Conservation (phyloP, 202 grass and related monocot species). For the Panicum hallii region DNA sequence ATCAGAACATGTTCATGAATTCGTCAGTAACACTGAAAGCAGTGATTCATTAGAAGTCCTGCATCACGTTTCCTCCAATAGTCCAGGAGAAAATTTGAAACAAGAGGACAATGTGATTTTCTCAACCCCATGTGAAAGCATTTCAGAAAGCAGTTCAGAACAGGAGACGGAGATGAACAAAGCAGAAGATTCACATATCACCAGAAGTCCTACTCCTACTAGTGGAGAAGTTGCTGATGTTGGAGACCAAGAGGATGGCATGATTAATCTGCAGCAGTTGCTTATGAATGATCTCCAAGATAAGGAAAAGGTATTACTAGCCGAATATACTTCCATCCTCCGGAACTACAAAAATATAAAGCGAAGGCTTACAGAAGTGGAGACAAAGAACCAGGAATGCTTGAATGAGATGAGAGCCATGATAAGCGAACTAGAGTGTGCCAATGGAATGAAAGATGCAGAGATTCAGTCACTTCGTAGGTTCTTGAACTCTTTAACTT, state of each 20-base stretch:
- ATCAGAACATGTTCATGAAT: slow-evolving; percentile 17
- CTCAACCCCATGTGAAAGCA: slow-evolving; percentile 7
- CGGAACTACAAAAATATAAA: slow-evolving; percentile 64
- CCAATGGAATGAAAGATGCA: slow-evolving; percentile 61
- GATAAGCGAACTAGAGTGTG: slow-evolving; percentile 52
- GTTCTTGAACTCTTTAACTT: slow-evolving; percentile 34
- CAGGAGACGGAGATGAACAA: slow-evolving; percentile 26
- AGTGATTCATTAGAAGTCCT: slow-evolving; percentile 23
- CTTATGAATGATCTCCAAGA: slow-evolving; percentile 62
- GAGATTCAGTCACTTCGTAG: slow-evolving; percentile 60
- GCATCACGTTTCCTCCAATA: slow-evolving; percentile 24
- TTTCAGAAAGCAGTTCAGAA: slow-evolving; percentile 1
- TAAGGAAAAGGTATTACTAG: slow-evolving; percentile 64
- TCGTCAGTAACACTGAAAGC: background rate
- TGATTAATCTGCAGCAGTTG: slow-evolving; percentile 55
- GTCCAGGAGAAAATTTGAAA: slow-evolving; percentile 31
- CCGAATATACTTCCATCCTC: slow-evolving; percentile 67
- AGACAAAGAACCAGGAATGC: slow-evolving; percentile 53
- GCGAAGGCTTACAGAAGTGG: slow-evolving; percentile 56
- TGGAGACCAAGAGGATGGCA: slow-evolving; percentile 44
- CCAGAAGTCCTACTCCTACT: background rate
- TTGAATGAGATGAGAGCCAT: slow-evolving; percentile 49
- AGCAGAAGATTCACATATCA: slow-evolving; percentile 21
- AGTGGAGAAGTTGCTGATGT: slow-evolving; percentile 14
- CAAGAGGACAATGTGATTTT: slow-evolving; percentile 28